phyloP scores from a whole-genome alignment of 495 filamentous ascomycete genomes.

The Lasiosphaeriaceae sp. region DNA sequence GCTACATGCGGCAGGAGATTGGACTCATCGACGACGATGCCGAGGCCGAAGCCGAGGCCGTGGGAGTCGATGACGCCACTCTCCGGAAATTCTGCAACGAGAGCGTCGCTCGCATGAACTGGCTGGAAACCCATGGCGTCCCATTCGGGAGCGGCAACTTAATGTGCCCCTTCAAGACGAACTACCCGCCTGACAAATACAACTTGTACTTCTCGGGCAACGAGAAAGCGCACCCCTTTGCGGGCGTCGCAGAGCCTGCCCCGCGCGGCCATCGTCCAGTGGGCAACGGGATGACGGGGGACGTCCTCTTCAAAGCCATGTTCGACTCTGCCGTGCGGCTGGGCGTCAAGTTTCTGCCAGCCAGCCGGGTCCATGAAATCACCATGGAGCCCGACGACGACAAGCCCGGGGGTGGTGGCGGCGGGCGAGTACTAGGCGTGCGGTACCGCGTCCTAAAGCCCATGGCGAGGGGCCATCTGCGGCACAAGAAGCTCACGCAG shows the following conservation, averaged over 20 bases:
- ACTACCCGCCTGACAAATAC: constrained; percentile 1
- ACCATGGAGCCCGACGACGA: too few species aligned
- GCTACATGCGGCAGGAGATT: constrained; percentile 6
- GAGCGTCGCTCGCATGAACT: constrained; percentile 8
- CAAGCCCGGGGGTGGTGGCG: too few species aligned
- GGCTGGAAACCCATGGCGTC: constrained; percentile 3
- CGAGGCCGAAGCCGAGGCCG: background rate
- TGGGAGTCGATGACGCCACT: background rate
- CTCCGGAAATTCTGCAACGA: constrained; percentile 5
- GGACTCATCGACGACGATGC: background rate
- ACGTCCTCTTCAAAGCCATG: too few species aligned
- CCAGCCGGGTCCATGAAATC: too few species aligned
- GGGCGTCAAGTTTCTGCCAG: too few species aligned
- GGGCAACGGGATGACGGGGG: too few species aligned
- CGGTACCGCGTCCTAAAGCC: too few species aligned
- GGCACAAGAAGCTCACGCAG: too few species aligned
- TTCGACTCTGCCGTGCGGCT: too few species aligned
- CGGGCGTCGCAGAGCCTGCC: background rate
- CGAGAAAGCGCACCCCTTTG: constrained; percentile 3
- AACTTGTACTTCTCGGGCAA: constrained; percentile 1
- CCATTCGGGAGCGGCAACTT: background rate
- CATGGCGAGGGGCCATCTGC: too few species aligned
- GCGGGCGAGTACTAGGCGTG: too few species aligned
- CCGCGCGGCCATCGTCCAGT: too few species aligned
- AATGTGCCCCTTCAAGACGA: constrained; percentile 6